These are phyloP conservation scores for Diaporthe humulicola DNA, from an alignment of 2,329 filamentous ascomycete species.

Conservation along the genomic window DNA sequence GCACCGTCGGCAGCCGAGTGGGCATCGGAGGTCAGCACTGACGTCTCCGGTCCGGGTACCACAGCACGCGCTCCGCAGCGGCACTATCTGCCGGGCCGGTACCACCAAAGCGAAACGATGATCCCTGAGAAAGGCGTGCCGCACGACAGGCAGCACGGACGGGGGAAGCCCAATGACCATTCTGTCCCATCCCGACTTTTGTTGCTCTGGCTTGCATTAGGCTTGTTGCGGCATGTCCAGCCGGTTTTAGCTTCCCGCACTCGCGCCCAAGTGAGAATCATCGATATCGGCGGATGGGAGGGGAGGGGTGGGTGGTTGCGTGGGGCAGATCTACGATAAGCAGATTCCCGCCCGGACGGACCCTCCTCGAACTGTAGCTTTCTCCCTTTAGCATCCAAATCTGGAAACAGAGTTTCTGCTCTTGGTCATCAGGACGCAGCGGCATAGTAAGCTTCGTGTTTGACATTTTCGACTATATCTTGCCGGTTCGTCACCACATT, in stretches of 20 bases:
- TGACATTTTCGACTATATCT: neutral
- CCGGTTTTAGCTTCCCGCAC: conserved; percentile 3
- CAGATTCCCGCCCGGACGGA: neutral
- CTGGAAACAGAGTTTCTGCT: neutral
- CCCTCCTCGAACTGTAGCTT: neutral
- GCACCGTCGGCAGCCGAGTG: neutral
- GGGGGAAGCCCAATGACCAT: neutral
- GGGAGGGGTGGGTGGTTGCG: neutral
- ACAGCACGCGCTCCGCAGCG: neutral
- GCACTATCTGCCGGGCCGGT: conserved; percentile 1
- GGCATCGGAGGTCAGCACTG: neutral
- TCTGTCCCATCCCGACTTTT: neutral
- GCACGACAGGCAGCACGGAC: neutral
- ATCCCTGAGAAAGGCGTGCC: conserved; percentile 4
- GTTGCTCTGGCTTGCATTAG: conserved; percentile 15
- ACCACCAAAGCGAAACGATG: neutral
- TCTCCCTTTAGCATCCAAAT: conserved; percentile 29
- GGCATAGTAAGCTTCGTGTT: neutral
- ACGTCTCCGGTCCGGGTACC: neutral
- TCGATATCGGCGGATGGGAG: conserved; percentile 1
- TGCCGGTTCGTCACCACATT: neutral
- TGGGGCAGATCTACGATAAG: conserved; percentile 33
- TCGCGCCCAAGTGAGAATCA: neutral
- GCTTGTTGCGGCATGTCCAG: conserved; percentile 27
- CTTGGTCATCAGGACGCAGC: neutral